Evolutionary conservation across 1,284 basidiomycete species (phyloP), one percentile per base, ranked within the genome.

Genomic region (Apiotrichum brassicae): DNA sequence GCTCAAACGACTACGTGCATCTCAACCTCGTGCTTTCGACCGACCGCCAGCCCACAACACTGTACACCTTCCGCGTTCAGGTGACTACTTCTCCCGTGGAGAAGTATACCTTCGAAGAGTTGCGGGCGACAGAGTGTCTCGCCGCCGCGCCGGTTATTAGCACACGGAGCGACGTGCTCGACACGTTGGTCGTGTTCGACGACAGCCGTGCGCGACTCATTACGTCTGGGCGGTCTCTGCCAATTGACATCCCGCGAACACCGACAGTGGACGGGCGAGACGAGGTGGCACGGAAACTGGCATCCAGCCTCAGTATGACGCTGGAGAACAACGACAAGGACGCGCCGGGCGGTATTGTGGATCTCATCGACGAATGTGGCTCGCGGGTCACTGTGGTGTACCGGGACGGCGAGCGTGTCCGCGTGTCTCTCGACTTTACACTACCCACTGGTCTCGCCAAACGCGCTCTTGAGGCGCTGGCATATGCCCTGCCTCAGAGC

Each of bases 121-220:
- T 54, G 4, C 51, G 46, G 1, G 46, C 48, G 61, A 81, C 56
- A 66, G 75, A 52, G 72, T 82, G 48, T 63, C 63, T 14, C 68
- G 79, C 82, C 0, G 77, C 81, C 1, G 73, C 78, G 1, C 73
- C 86, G 0, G 70, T 90, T 34, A 75, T 79, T 13, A 79, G 80
- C 2, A 86, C 84, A 1, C 79, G 87, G 19, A 71, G 72, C 11
- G 71, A 74, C 13, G 74, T 87, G 14, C 78, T 77, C 65, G 90
- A 92, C 68, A 75, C 87, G 6, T 68, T 92, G 7, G 67, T 85
- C 16, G 66, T 87, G 28, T 80, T 77, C 46, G 76, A 78, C 1
- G 76, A 80, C 44, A 7, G 12, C 7, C 76, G 79, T 5, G 65
- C 64, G 12, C 67, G 73, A 1, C 60, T 90, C 6, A 64, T 85